These are phyloP conservation scores for Acacia melanoxylon DNA, from an alignment of 306 rosid species.

Conservation along the genomic window DNA sequence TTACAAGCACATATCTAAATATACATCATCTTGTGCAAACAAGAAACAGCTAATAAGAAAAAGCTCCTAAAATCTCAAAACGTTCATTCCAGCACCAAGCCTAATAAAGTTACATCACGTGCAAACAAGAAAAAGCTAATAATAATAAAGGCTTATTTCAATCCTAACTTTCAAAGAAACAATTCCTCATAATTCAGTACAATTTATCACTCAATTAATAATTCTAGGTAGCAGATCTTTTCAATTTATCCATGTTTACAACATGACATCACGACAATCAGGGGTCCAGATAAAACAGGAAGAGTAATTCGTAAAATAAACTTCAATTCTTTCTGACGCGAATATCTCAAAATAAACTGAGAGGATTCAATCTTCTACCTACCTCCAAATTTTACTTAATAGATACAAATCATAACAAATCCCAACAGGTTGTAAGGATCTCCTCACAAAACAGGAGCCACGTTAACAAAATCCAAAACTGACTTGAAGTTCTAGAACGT, in stretches of 20 bases:
- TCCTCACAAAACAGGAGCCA: not conserved
- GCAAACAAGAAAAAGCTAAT: not conserved
- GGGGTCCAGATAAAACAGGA: not conserved
- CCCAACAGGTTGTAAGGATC: constrained; percentile 2
- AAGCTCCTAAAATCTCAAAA: not conserved
- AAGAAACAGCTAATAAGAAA: not conserved
- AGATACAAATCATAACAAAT: not conserved
- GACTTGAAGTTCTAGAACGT: not conserved
- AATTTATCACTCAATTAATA: not conserved
- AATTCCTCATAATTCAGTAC: not conserved
- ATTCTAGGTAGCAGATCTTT: not conserved
- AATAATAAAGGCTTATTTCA: not conserved
- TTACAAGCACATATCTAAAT: not conserved
- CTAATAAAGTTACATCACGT: not conserved
- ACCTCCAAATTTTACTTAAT: not conserved
- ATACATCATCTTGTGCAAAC: not conserved
- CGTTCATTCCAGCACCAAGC: not conserved
- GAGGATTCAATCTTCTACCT: not conserved
- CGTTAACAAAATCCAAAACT: not conserved
- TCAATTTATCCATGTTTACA: not conserved
- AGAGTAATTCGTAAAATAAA: not conserved
- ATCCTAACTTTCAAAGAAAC: not conserved
- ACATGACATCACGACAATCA: not conserved
- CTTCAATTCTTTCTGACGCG: not conserved
- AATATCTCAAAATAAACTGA: not conserved